These are phyloP conservation scores for Trichoderma guizhouense DNA, from an alignment of 2,329 filamentous ascomycete species.

Conservation along the genomic window DNA sequence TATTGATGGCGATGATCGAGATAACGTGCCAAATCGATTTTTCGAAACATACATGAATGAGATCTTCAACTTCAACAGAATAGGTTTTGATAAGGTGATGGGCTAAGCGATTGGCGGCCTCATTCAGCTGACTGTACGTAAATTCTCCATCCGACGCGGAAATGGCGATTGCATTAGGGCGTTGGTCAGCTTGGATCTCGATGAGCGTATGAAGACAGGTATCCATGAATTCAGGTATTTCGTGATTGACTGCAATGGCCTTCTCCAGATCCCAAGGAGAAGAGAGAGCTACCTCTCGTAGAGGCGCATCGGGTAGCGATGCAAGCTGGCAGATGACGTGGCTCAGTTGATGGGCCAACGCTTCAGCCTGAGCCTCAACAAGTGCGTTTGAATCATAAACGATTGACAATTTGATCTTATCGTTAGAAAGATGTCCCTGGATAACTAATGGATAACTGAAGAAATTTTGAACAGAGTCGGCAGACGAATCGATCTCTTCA, in stretches of 20 bases:
- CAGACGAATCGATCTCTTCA: neutral
- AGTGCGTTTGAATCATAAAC: neutral
- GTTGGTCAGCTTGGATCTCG: neutral
- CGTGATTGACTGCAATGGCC: neutral
- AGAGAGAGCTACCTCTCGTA: neutral
- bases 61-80: conserved; percentile 20
- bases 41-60: conserved; percentile 13
- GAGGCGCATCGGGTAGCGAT: neutral
- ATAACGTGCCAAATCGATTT: conserved; percentile 22
- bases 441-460: conserved; percentile 9
- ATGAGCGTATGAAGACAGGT: conserved; percentile 4
- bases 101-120: conserved; percentile 16
- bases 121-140: conserved; percentile 37
- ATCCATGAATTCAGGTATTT: neutral
- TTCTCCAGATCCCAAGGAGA: neutral
- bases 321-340: neutral
- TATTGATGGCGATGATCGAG: conserved; percentile 20
- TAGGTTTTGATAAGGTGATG: conserved; percentile 4
- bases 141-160: conserved; percentile 26
- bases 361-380: neutral
- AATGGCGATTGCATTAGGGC: neutral
- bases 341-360: neutral
- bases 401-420: neutral
- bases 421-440: neutral
- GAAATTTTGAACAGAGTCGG: neutral